Base-by-base conservation (phyloP, 179 eudicot genomes). In the Spergularia azorica region DNA sequence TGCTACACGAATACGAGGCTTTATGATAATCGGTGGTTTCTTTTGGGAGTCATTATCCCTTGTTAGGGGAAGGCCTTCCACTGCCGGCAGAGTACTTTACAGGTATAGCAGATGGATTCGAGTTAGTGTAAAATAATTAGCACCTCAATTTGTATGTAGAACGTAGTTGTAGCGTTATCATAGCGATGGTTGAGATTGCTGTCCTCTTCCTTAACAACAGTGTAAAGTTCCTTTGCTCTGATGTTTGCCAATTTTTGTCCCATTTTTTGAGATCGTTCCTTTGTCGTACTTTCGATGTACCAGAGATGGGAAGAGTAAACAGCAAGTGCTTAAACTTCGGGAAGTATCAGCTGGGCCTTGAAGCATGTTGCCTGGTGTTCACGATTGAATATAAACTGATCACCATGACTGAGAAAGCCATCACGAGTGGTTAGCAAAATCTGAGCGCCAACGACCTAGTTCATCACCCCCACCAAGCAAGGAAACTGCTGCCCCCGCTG, bases 101-200 rank as follows among this genome's bases (percentile, higher is more conserved):
- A 70, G 70, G 76, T 60, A 67, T 58, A 80, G 80, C 74, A 72
- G 72, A 77, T 77, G 77, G 71, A 39, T 59, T 57, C 70, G 55
- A 20, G 73, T 9, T 60, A 73, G 77, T 81, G 84, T 81, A 81
- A 81, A 63, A 78, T 82, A 81, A 77, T 43, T 82, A 82, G 81
- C 56, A 78, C 59, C 72, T 77, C 74, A 73, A 41, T 81, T 72
- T 77, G 84, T 81, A 81, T 72, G 38, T 81, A 81, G 70, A 68
- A 68, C 72, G 73, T 82, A 82, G 84, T 18, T 78, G 78, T 73
- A 78, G 79, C 76, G 73, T 78, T 64, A 69, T 70, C 73, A 56
- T 46, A 70, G 64, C 17, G 48, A 51, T 60, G 60, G 71, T 72
- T 77, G 66, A 63, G 50, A 59, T 64, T 79, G 71, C 46, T 71